Percentiles rank a stretch among this genome's conserved stretches.
Evolutionary conservation across 768 basidiomycete species (phyloP).

Genomic region (Naematelia aurantialba): DNA sequence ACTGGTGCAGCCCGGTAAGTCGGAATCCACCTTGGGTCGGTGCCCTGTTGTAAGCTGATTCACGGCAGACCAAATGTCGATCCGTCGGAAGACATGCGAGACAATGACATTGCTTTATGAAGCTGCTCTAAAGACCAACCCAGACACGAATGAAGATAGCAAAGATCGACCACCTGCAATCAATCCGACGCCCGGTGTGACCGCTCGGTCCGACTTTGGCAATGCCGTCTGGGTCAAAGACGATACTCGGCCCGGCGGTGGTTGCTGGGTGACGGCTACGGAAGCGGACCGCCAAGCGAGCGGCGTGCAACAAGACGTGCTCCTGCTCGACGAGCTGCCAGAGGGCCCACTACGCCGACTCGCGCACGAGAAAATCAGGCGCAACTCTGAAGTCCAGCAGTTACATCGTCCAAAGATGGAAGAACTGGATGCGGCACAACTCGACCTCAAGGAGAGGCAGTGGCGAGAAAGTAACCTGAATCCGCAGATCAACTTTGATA

Average conservation of each 20-base stretch:
- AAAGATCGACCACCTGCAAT: constrained; percentile 60
- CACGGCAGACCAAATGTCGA: constrained; percentile 73
- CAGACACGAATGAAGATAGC: constrained; percentile 48
- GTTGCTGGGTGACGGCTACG: constrained; percentile 68
- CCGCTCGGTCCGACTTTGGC: constrained; percentile 29
- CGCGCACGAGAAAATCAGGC: background rate
- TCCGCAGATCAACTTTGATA: constrained; percentile 29
- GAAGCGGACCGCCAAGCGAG: constrained; percentile 17
- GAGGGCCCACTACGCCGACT: background rate
- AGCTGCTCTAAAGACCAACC: constrained; percentile 77
- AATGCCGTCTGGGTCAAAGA: constrained; percentile 72
- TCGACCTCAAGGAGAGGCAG: background rate
- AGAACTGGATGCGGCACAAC: background rate
- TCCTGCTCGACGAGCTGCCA: constrained; percentile 17
- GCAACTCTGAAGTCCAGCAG: constrained; percentile 3
- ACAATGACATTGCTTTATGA: constrained; percentile 88
- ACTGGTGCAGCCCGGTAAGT: constrained; percentile 66
- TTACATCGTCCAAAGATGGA: background rate
- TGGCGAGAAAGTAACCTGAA: constrained; percentile 33
- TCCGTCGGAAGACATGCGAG: constrained; percentile 81
- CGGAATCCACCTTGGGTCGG: background rate
- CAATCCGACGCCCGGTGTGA: constrained; percentile 72
- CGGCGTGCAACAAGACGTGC: constrained; percentile 14
- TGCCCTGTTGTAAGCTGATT: background rate
- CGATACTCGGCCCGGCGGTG: constrained; percentile 74